Percentiles rank a stretch among this genome's conserved stretches.
Evolutionary conservation across 805 yeast genomes (phyloP).

Genomic region (Saccharomycopsis fodiens): DNA sequence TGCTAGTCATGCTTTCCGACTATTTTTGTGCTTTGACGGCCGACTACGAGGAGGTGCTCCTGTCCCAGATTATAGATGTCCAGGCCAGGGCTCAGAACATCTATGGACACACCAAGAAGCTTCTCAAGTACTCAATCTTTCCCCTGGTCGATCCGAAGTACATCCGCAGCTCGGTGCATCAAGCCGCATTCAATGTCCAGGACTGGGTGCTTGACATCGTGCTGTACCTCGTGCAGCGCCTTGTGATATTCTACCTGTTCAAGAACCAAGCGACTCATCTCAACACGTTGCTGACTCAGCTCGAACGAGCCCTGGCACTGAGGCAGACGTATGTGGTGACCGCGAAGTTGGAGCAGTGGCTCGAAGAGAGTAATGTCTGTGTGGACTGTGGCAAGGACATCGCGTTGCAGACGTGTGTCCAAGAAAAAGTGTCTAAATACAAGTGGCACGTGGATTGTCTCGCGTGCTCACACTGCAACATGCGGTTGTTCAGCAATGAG

Average conservation of each 20-base stretch:
- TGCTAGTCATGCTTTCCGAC: conserved; percentile 11
- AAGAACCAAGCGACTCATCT: conserved; percentile 6
- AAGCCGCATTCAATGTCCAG: neutral
- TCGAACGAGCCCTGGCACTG: neutral
- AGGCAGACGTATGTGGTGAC: conserved; percentile 10
- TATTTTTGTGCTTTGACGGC: conserved; percentile 10
- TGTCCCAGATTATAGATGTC: conserved; percentile 8
- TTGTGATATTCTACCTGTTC: conserved; percentile 4
- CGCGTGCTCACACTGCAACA: conserved; percentile 8
- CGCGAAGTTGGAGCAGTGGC: conserved; percentile 14
- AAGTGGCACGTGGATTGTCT: conserved; percentile 18
- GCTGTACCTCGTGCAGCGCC: conserved; percentile 13
- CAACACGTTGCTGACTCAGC: neutral
- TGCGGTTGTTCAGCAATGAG: conserved; percentile 5
- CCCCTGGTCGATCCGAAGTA: conserved; percentile 14
- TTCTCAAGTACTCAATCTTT: conserved; percentile 12
- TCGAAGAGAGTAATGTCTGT: conserved; percentile 7
- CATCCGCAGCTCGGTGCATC: conserved; percentile 5
- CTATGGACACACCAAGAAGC: neutral
- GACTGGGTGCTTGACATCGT: conserved; percentile 4
- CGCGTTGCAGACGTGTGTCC: conserved; percentile 6
- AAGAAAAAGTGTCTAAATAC: conserved; percentile 3
- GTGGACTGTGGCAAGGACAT: conserved; percentile 8
- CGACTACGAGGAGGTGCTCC: conserved; percentile 14
- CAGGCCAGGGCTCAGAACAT: conserved; percentile 4